Evolutionary conservation across 306 rosid species (phyloP).

Genomic region (Cicer yamashitae): DNA sequence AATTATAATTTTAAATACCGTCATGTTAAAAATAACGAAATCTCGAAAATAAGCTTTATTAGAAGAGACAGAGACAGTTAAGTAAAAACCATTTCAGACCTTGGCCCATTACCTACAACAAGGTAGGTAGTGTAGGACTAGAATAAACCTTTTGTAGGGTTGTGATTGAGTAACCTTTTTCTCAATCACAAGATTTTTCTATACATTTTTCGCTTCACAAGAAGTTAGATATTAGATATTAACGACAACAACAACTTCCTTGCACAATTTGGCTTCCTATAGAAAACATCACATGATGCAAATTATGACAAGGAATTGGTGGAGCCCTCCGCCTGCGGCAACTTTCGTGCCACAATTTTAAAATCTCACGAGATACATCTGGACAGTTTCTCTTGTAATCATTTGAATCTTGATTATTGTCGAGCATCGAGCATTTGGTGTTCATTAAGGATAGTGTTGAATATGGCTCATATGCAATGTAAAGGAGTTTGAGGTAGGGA

Average conservation of each 20-base stretch:
- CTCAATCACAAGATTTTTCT: neutral
- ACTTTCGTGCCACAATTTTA: neutral
- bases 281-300: neutral
- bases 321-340: neutral
- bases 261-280: slow-evolving; percentile 5
- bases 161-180: neutral
- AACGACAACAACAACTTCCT: neutral
- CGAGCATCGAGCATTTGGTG: neutral
- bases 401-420: neutral
- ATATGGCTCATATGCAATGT: no score
- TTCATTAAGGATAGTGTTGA: no score
- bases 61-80: no score
- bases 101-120: neutral
- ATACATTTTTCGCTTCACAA: neutral
- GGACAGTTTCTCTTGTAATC: neutral
- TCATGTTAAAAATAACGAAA: no score
- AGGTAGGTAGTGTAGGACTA: neutral
- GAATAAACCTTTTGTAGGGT: neutral
- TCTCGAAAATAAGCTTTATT: no score
- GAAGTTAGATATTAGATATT: neutral
- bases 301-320: neutral
- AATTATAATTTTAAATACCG: no score
- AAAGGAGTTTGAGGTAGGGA: no score
- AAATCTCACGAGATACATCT: neutral
- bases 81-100: neutral